Percentiles rank a stretch among this genome's conserved stretches.
Evolutionary conservation across 1,139 yeast genomes (phyloP).

Genomic region (Casaregolazyma lundiana): DNA sequence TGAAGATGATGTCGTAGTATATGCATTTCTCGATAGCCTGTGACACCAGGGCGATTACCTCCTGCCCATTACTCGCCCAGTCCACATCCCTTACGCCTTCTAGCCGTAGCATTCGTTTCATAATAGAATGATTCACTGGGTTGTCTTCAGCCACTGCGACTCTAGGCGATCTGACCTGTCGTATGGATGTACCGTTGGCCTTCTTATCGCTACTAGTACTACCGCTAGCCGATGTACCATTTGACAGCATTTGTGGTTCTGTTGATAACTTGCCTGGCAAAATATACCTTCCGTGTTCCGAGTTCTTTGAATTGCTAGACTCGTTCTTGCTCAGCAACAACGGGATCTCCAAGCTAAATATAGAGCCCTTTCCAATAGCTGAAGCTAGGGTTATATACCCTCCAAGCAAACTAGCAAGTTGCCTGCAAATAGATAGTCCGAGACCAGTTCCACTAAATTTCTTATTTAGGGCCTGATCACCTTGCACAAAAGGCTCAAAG

Average conservation of each 20-base stretch:
- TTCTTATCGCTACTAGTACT: not conserved
- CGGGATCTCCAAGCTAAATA: constrained; percentile 76
- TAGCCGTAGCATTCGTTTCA: constrained; percentile 76
- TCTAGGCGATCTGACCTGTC: constrained; percentile 26
- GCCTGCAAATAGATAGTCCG: constrained; percentile 89
- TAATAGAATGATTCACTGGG: constrained; percentile 89
- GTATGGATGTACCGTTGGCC: not conserved
- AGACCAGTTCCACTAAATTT: constrained; percentile 95
- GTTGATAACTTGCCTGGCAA: not conserved
- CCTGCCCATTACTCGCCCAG: constrained; percentile 85
- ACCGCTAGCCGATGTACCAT: not conserved
- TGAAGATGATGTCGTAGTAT: constrained; percentile 67
- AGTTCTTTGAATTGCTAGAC: not conserved
- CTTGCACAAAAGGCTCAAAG: constrained; percentile 95
- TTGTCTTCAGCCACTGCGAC: constrained; percentile 95
- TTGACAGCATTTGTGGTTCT: constrained; percentile 1
- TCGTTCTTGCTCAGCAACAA: constrained; percentile 27
- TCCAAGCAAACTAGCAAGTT: constrained; percentile 79
- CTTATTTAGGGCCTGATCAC: constrained; percentile 88
- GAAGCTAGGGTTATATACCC: constrained; percentile 62
- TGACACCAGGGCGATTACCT: constrained; percentile 65
- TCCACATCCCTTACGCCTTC: constrained; percentile 74
- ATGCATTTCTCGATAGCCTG: constrained; percentile 41
- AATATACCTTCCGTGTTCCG: not conserved
- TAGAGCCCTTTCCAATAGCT: constrained; percentile 70